Evolutionary conservation across 805 yeast species (phyloP).

Genomic region (Saccharomycopsis fermentans): DNA sequence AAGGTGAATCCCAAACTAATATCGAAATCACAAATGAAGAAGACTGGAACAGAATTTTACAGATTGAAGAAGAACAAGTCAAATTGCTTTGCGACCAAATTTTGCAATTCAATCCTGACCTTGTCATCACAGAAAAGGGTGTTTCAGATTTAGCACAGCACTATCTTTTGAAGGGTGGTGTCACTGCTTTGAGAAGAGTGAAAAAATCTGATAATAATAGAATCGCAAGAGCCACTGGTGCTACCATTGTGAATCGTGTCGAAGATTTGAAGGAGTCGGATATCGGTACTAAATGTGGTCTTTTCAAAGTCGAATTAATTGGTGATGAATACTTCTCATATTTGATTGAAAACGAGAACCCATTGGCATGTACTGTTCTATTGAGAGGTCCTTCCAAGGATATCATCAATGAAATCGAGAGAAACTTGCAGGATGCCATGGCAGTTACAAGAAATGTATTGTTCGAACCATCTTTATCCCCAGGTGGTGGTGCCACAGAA

Average conservation of each 20-base stretch:
- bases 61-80: conserved; percentile 97
- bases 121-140: conserved; percentile 96
- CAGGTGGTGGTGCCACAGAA: conserved; percentile 99
- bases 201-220: conserved; percentile 94
- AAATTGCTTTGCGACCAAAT: conserved; percentile 77
- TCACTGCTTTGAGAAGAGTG: conserved; percentile 86
- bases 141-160: conserved; percentile 97
- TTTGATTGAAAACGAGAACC: conserved; percentile 68
- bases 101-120: conserved; percentile 77
- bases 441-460: conserved; percentile 92
- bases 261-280: conserved; percentile 91
- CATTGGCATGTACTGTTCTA: conserved; percentile 87
- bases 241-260: conserved; percentile 89
- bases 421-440: conserved; percentile 97
- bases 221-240: conserved; percentile 95
- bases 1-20: conserved; percentile 98
- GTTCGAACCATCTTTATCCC: conserved; percentile 88
- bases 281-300: conserved; percentile 80
- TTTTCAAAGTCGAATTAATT: conserved; percentile 85
- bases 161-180: conserved; percentile 85
- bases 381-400: conserved; percentile 97
- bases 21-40: conserved; percentile 93
- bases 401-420: conserved; percentile 88
- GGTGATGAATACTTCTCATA: conserved; percentile 96
- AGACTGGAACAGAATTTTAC: conserved; percentile 91